Evolutionary conservation across 768 basidiomycete species (phyloP), one percentile per base, ranked within the genome.

Genomic region (Auriculariales sp.): DNA sequence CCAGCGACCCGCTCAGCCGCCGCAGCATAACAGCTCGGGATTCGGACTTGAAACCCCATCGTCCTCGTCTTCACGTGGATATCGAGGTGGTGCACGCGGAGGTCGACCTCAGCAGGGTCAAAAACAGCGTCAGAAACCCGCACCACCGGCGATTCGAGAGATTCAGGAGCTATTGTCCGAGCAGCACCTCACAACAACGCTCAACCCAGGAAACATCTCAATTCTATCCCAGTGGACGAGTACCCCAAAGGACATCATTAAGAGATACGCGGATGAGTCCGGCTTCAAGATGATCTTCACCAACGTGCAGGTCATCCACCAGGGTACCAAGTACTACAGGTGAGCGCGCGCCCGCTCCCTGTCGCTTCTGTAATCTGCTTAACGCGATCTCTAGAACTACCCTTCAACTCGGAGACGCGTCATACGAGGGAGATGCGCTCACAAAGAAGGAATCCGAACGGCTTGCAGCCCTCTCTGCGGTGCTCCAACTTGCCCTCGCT

Each of bases 401-500:
- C 7, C 35, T 36, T 36, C 7, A 5, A 15, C 35, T 36, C 35
- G 10, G 35, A 15, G 10, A 36, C 6, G 15, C 35, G n/a, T 6
- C 15, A 0, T 36, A 36, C 35, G n/a, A n/a, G n/a, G 88, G 85
- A 5, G 82, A 88, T 62, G 65, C 70, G 42, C 10, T 61, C 3
- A 68, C 64, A 12, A 79, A 71, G 61, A 81, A 79, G 55, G 72
- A 80, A 19, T 80, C 90, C 0, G 77, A 83, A 55, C 73, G 73
- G 60, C 67, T 91, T n/a, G 86, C 88, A 4, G 81, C 82, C 1
- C 64, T 90, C 24, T 80, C 80, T 36, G 82, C 80, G 5, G 62
- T 84, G 29, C 75, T 83, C 59, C 86, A 92, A 57, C 60, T 93
- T 17, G 72, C 22, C 28, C 42, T 35, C 24, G 6, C 49, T 15